Evolutionary conservation across 2,329 filamentous ascomycete genomes (phyloP), one percentile per base, ranked within the genome.

Genomic region (Fusarium papillatum): DNA sequence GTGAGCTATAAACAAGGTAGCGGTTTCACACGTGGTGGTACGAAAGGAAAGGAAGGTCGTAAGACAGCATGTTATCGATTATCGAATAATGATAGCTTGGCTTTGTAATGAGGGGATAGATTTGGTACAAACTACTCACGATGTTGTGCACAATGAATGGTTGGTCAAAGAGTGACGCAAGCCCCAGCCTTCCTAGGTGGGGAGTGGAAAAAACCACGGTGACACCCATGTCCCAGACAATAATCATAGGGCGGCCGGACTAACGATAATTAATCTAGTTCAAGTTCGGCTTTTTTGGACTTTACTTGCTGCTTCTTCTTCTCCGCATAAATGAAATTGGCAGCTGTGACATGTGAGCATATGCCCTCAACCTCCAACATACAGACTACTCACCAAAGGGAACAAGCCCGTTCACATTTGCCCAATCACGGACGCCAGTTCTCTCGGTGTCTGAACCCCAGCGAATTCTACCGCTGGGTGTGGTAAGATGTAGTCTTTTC

Each of bases 261-360:
- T 55, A 55, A 55, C 50, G 29, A 55, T 34, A 34, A 55, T 29
- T 19, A 34, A 55, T 55, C 50, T 55, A 34, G 50, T 55, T 13
- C 50, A 34, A 34, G 34, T 55, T 34, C 29, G 29, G n/a, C 29
- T 11, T 22, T 22, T 24, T 10, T n/a, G n/a, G 16, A 17, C 39
- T 39, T 34, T 5, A 1, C n/a, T 31, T 70, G 73, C 64, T 79
- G 75, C 26, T 75, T 22, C 5, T 75, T 62, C 19, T 79, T 78
- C 22, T 75, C n/a, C 16, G 77, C 75, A 43, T 79, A 76, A 17
- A 79, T 73, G 0, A 79, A 79, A 59, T 79, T 79, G 8, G 77
- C 77, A 64, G 77, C 77, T 79, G 2, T 5, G 11, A 5, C 14
- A 3, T 22, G 1, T 76, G 26, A 79, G 64, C n/a, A 4, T 50